Conservation (phyloP, 1,139 yeast genomes). For the Candida sp. region DNA sequence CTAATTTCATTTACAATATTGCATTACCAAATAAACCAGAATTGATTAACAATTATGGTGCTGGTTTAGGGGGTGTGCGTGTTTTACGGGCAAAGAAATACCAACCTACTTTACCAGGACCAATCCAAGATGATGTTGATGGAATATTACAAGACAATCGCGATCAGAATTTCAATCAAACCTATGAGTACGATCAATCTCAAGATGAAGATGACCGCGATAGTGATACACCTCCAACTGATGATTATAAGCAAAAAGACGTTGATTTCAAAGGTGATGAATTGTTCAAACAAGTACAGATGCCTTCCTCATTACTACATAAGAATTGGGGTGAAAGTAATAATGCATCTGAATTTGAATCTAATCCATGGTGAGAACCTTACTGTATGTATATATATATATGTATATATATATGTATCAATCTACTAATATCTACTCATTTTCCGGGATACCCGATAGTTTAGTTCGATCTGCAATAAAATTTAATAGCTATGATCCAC, state of each 20-base stretch:
- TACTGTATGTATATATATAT: neutral
- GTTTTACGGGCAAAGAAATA: conserved; percentile 44
- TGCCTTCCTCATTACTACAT: conserved; percentile 52
- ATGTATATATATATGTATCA: conserved; percentile 4
- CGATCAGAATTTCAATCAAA: conserved; percentile 26
- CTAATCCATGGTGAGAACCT: conserved; percentile 46
- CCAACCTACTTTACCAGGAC: conserved; percentile 63
- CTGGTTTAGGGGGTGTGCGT: conserved; percentile 55
- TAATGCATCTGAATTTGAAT: conserved; percentile 37
- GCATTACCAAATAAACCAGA: conserved; percentile 60
- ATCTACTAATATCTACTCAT: no score
- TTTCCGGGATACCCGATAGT: no score
- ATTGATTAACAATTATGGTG: conserved; percentile 57
- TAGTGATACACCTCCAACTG: conserved; percentile 10
- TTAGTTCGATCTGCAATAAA: no score
- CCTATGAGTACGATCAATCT: conserved; percentile 32
- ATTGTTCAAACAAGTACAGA: conserved; percentile 45
- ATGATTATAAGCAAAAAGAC: conserved; percentile 8
- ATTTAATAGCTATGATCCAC: no score
- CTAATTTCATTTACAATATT: conserved; percentile 47
- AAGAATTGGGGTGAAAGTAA: conserved; percentile 47
- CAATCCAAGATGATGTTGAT: conserved; percentile 59
- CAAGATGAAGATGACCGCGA: conserved; percentile 12
- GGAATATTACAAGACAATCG: conserved; percentile 43
- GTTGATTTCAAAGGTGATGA: conserved; percentile 40